These are phyloP conservation scores for Termitomyces bulborhizus DNA, from an alignment of 768 basidiomycete genomes.

Conservation along the genomic window DNA sequence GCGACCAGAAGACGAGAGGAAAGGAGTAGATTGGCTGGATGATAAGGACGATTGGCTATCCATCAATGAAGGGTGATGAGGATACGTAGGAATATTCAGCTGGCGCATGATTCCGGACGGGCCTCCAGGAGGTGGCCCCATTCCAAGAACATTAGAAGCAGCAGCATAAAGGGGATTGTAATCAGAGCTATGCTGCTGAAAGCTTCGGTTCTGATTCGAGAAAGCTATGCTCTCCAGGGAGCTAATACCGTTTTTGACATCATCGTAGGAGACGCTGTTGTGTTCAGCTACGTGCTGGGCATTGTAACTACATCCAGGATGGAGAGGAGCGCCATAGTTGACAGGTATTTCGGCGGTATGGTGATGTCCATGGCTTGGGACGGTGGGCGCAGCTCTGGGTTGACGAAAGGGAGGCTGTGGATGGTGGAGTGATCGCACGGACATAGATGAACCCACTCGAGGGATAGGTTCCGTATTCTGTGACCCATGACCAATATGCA, in stretches of 20 bases:
- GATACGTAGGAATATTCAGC: slow-evolving; percentile 19
- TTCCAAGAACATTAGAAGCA: slow-evolving; percentile 76
- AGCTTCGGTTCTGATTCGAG: slow-evolving; percentile 15
- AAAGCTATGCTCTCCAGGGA: slow-evolving; percentile 23
- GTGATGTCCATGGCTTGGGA: slow-evolving; percentile 15
- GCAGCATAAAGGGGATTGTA: slow-evolving; percentile 65
- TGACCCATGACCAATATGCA: slow-evolving; percentile 34
- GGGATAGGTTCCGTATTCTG: slow-evolving; percentile 39
- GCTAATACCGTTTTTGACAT: slow-evolving; percentile 19
- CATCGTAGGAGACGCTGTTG: slow-evolving; percentile 33
- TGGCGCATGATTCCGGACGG: slow-evolving; percentile 16
- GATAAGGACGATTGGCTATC: slow-evolving; percentile 21
- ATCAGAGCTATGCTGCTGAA: slow-evolving; percentile 23
- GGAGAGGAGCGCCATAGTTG: slow-evolving; percentile 19
- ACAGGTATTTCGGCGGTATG: slow-evolving; percentile 8
- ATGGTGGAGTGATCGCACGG: slow-evolving; percentile 30
- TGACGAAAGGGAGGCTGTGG: slow-evolving; percentile 20
- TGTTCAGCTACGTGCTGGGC: slow-evolving; percentile 30
- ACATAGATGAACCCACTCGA: slow-evolving; percentile 55
- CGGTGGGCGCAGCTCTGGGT: slow-evolving; percentile 35
- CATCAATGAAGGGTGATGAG: slow-evolving; percentile 10
- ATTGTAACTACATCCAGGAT: slow-evolving; percentile 27
- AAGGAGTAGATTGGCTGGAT: slow-evolving; percentile 27
- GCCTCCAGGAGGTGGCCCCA: slow-evolving; percentile 54
- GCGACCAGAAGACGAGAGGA: slow-evolving; percentile 13